Percentiles rank a stretch among this genome's conserved stretches.
These are phyloP conservation scores for Aureobasidium melanogenum DNA, from an alignment of 2,329 filamentous ascomycete species.

Conservation along the genomic window DNA sequence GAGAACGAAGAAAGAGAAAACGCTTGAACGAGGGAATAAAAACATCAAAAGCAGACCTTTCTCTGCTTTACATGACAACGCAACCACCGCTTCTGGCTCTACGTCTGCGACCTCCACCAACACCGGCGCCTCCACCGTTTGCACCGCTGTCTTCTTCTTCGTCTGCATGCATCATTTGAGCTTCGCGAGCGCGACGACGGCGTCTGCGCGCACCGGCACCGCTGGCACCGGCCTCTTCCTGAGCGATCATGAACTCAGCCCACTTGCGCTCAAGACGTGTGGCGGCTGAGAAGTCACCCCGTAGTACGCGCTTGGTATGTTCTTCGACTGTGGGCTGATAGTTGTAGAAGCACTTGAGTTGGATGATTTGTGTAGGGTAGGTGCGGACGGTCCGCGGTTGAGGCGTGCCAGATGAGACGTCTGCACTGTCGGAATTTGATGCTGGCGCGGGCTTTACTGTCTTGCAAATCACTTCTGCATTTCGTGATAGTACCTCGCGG, in stretches of 20 bases:
- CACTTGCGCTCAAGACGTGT: constrained; percentile 79
- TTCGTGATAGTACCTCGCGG: constrained; percentile 75
- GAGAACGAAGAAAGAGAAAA: neutral
- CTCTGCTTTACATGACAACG: constrained; percentile 38
- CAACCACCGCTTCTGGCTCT: constrained; percentile 42
- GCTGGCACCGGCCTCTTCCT: constrained; percentile 67
- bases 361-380: constrained; percentile 71
- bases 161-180: constrained; percentile 67
- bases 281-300: constrained; percentile 66
- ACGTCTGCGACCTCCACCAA: constrained; percentile 31
- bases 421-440: constrained; percentile 11
- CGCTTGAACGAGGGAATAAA: neutral
- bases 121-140: constrained; percentile 17
- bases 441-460: constrained; percentile 25
- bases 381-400: constrained; percentile 23
- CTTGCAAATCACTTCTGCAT: constrained; percentile 56
- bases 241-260: constrained; percentile 89
- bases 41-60: too few relatives aligned
- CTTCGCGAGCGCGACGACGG: constrained; percentile 69
- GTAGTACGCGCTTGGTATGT: constrained; percentile 76
- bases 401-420: neutral
- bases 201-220: constrained; percentile 61
- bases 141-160: constrained; percentile 62
- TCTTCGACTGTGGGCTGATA: constrained; percentile 94
- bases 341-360: constrained; percentile 87